Percentiles rank a stretch among this genome's conserved stretches.
These are phyloP conservation scores for Trifolium fragiferum DNA, from an alignment of 306 rosid species.

Conservation along the genomic window DNA sequence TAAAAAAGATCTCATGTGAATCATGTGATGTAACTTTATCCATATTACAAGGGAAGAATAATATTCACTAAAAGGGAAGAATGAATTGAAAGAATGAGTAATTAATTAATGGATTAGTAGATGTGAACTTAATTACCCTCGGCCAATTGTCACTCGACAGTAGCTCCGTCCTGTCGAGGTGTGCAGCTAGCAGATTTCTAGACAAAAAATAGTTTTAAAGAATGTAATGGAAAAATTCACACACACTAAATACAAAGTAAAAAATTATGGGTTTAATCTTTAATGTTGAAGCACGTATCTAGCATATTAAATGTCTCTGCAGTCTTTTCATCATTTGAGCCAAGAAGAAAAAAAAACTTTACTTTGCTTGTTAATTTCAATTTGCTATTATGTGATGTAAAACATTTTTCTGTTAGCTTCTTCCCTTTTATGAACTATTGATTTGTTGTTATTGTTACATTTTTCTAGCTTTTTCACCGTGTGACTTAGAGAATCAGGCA, in stretches of 20 bases:
- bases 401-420: background rate
- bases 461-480: background rate
- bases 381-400: background rate
- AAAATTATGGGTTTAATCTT: no score
- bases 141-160: no score
- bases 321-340: no score
- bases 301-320: no score
- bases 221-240: no score
- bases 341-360: background rate
- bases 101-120: no score
- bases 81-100: background rate
- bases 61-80: background rate
- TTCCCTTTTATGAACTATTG: background rate
- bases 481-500: background rate
- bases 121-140: no score
- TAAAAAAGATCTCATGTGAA: background rate
- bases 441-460: background rate
- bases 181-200: no score
- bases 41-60: slow-evolving; percentile 36
- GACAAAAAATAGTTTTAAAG: no score
- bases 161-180: no score
- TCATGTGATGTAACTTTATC: slow-evolving; percentile 30
- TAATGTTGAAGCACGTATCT: no score
- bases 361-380: background rate
- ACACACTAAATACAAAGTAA: no score